phyloP scores from a whole-genome alignment of 2,329 filamentous ascomycete genomes.

The Paracorniculantispora psalliotae region DNA sequence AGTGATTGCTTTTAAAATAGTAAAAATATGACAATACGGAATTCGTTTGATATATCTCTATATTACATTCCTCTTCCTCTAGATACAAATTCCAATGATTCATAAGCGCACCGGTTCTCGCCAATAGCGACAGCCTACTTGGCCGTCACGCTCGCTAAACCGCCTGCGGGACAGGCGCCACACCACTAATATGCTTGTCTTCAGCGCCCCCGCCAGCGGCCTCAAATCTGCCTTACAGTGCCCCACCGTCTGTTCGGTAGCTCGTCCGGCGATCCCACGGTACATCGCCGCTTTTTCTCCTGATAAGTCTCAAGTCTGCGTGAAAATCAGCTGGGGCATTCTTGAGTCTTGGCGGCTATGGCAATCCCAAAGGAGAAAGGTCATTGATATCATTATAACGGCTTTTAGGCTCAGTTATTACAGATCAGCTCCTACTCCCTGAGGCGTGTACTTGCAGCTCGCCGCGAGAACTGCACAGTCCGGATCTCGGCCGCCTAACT shows the following conservation, averaged over 20 bases:
- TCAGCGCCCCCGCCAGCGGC: not conserved
- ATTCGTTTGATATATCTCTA: too few species aligned
- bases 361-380: too few species aligned
- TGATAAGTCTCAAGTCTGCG: not conserved
- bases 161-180: not conserved
- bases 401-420: not conserved
- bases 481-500: not conserved
- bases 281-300: not conserved
- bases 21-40: too few species aligned
- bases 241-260: not conserved
- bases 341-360: too few species aligned
- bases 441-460: not conserved
- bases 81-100: too few species aligned
- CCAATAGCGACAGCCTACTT: not conserved
- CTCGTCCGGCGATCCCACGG: not conserved
- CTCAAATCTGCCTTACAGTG: slow-evolving; percentile 3
- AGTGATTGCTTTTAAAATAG: too few species aligned
- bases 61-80: too few species aligned
- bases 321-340: too few species aligned
- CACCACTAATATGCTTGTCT: not conserved
- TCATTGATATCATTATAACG: too few species aligned
- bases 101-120: too few species aligned
- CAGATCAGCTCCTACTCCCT: not conserved
- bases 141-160: not conserved
- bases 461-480: not conserved